Percentiles rank a stretch among this genome's conserved stretches.
phyloP scores from a whole-genome alignment of 2,329 filamentous ascomycete genomes.

The Fusarium denticulatum region DNA sequence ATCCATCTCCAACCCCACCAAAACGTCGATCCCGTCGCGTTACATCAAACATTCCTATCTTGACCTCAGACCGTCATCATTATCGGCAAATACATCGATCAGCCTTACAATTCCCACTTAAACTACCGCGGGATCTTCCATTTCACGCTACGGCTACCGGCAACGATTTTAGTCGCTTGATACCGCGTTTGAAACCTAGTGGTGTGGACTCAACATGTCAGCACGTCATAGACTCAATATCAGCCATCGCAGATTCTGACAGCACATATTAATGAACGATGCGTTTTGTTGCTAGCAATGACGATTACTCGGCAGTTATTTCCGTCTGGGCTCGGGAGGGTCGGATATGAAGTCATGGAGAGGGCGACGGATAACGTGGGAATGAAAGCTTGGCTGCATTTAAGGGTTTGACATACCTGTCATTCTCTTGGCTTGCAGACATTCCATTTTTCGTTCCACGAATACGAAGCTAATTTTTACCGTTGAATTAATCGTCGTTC shows the following conservation, averaged over 20 bases:
- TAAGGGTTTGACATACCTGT: background rate
- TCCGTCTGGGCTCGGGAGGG: background rate
- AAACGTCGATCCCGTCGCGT: background rate
- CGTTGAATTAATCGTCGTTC: background rate
- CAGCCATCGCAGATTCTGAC: background rate
- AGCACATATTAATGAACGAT: background rate
- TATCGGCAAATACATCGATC: background rate
- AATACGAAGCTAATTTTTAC: background rate
- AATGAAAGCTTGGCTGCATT: background rate
- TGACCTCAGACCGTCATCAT: background rate
- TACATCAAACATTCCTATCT: background rate
- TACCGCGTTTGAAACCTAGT: background rate
- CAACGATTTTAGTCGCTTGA: background rate
- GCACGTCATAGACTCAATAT: constrained; percentile 17
- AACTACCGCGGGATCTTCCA: background rate
- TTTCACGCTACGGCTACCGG: constrained; percentile 5
- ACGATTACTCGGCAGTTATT: constrained; percentile 20
- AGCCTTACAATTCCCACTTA: background rate
- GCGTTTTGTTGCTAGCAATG: background rate
- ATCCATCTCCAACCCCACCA: background rate
- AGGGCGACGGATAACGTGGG: background rate
- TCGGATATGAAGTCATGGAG: constrained; percentile 18
- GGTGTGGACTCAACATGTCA: constrained; percentile 5
- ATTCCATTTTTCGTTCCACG: background rate
- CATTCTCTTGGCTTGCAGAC: background rate